Conservation (phyloP, 2,329 filamentous ascomycete genomes). For the Hypoxylon sp. region DNA sequence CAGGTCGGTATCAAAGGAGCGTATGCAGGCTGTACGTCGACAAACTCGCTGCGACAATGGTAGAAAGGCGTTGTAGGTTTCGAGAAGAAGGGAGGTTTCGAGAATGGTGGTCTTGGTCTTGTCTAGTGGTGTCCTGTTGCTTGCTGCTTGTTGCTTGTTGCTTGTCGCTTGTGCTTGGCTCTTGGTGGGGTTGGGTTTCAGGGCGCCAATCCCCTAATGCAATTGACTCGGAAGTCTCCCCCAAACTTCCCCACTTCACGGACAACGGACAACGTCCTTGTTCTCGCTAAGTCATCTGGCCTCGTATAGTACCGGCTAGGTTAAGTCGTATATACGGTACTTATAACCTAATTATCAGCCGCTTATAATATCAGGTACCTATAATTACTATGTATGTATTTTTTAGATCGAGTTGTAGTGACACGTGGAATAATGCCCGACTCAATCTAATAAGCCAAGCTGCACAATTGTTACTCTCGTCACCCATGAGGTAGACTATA, state of each 20-base stretch:
- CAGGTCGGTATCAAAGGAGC: slow-evolving; percentile 7
- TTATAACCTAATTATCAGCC: neutral
- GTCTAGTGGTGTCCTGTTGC: neutral
- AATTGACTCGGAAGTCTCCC: slow-evolving; percentile 15
- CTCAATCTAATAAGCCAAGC: neutral
- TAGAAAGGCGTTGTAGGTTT: slow-evolving; percentile 30
- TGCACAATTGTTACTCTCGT: neutral
- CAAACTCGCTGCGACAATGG: slow-evolving; percentile 32
- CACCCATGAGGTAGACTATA: neutral
- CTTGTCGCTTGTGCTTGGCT: slow-evolving; percentile 25
- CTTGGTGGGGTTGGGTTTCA: slow-evolving; percentile 52
- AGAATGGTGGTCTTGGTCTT: slow-evolving; percentile 17
- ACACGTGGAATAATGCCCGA: neutral
- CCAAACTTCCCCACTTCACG: slow-evolving; percentile 23
- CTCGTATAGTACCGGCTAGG: neutral
- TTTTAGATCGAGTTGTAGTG: neutral
- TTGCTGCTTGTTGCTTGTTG: neutral
- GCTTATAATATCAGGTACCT: neutral
- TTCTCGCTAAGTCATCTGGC: neutral
- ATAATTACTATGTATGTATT: neutral
- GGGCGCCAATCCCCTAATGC: slow-evolving; percentile 44
- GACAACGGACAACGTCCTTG: slow-evolving; percentile 4
- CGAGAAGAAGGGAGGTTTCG: slow-evolving; percentile 25
- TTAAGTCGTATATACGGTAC: neutral
- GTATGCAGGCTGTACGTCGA: slow-evolving; percentile 19